phyloP scores from a whole-genome alignment of 192 early-diverging fungal species.

The Chytriomyces hyalinus region DNA sequence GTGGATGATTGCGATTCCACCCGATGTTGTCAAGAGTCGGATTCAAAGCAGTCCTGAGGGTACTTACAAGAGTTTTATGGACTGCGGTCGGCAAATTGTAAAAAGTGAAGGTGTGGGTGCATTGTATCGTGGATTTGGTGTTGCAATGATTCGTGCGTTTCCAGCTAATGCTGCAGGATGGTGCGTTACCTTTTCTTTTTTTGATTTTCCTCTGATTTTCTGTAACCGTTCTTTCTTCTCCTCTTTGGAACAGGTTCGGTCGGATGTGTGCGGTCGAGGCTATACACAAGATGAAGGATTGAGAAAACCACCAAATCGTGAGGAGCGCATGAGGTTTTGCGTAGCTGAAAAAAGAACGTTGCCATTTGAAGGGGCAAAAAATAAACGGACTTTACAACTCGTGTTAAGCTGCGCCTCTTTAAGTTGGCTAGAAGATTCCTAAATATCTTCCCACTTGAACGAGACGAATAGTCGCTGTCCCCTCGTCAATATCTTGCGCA shows the following conservation, averaged over 20 bases:
- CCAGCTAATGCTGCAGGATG: conserved; percentile 27
- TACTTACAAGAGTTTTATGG: conserved; percentile 65
- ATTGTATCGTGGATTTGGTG: conserved; percentile 77
- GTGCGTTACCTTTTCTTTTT: background rate
- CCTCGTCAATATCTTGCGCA: too few species aligned
- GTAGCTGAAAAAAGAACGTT: too few species aligned
- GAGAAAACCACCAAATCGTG: background rate
- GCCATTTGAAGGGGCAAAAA: too few species aligned
- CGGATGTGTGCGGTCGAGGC: conserved; percentile 26
- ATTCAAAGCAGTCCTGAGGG: conserved; percentile 73
- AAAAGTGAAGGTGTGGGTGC: conserved; percentile 63
- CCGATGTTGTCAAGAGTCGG: conserved; percentile 77
- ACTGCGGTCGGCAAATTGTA: conserved; percentile 63
- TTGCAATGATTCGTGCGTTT: conserved; percentile 81
- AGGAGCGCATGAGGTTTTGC: too few species aligned
- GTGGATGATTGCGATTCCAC: conserved; percentile 82
- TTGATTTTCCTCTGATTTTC: background rate
- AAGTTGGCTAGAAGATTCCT: too few species aligned
- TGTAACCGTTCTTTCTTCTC: background rate
- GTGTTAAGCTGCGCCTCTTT: too few species aligned
- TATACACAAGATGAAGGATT: conserved; percentile 13
- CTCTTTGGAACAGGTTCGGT: conserved; percentile 18
- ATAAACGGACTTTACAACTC: too few species aligned
- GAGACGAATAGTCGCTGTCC: too few species aligned
- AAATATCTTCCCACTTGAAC: too few species aligned